Base-by-base conservation (phyloP, 371 early-diverging fungal species). In the Mortierella sp. region DNA sequence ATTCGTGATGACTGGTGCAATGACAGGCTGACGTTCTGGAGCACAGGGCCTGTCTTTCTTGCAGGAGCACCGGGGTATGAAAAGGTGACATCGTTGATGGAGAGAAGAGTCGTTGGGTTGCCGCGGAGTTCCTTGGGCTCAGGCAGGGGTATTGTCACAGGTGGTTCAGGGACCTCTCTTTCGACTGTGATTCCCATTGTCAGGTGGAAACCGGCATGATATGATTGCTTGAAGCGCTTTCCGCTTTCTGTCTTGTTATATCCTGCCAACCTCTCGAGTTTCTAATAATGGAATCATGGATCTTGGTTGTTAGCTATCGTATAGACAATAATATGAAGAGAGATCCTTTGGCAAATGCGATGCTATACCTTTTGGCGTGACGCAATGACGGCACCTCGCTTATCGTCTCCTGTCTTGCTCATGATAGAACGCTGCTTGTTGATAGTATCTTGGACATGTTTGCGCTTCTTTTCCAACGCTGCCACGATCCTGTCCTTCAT, bases 351-450 rank as follows among this genome's bases (percentile, higher is more conserved):
- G 10, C 4, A 10, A 10, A 41, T 3, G 51, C n/a, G 26, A 18
- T 3, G 13, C 2, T 4, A n/a, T 79, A 89, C 90, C 85, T 89
- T 91, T 60, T 86, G 87, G n/a, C 92, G 84, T 7, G 89, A 89
- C 2, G 92, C 90, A 34, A 90, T 86, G 76, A 83, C 78, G 3
- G 84, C 87, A n/a, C 91, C 83, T 28, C 87, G 83, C 68, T 93
- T 94, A 59, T 94, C 95, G 60, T 93, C 92, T 8, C 91, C 91
- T 12, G 87, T 86, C 27, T 86, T 66, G 55, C 86, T 87, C 23
- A 95, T 95, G 53, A 83, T 85, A 59, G 84, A 81, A 14, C 90
- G 72, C 39, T 88, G 89, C 46, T 90, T 82, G 52, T 88, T 82
- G 54, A 90, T 91, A 50, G 87, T 88, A 0, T 82, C 82, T 56